Percentiles rank a stretch among this genome's conserved stretches.
These are phyloP conservation scores for Nannochloropsis gaditana DNA, from an alignment of 108 stramenopile species.

Conservation along the genomic window DNA sequence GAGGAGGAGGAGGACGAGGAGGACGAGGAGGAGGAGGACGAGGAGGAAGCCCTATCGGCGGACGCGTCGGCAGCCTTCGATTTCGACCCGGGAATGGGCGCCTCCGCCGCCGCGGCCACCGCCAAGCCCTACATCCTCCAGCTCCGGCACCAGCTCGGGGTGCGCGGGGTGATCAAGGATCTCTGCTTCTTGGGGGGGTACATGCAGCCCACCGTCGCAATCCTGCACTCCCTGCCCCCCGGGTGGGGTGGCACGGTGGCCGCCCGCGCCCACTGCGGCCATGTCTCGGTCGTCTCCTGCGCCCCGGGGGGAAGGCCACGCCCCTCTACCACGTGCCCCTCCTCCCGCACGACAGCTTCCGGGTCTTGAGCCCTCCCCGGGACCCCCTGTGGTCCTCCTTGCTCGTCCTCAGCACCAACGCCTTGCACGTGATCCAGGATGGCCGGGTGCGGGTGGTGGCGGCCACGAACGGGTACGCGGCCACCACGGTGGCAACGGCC, in stretches of 20 bases:
- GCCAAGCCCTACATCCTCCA: constrained; percentile 5
- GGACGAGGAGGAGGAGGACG: not conserved
- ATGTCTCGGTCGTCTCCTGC: not conserved
- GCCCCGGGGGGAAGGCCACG: not conserved
- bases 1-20: not conserved
- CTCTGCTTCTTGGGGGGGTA: not conserved
- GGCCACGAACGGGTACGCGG: constrained; percentile 12
- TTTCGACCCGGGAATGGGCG: not conserved
- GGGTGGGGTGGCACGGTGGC: not conserved
- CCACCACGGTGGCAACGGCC: not conserved
- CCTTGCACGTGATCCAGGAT: not conserved
- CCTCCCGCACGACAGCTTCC: not conserved
- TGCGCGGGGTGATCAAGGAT: not conserved
- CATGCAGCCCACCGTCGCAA: not conserved
- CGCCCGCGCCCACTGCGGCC: not conserved
- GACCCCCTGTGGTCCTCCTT: not conserved
- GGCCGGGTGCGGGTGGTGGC: not conserved
- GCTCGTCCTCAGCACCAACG: not conserved
- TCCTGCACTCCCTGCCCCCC: constrained; percentile 3
- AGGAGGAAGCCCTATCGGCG: not conserved
- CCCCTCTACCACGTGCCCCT: not conserved
- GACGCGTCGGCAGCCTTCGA: not conserved
- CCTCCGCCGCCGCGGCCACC: not conserved
- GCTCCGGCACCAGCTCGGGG: not conserved
- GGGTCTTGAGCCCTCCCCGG: not conserved